phyloP scores from a whole-genome alignment of 208 protist genomes.

The Wallacemonas collosoma region DNA sequence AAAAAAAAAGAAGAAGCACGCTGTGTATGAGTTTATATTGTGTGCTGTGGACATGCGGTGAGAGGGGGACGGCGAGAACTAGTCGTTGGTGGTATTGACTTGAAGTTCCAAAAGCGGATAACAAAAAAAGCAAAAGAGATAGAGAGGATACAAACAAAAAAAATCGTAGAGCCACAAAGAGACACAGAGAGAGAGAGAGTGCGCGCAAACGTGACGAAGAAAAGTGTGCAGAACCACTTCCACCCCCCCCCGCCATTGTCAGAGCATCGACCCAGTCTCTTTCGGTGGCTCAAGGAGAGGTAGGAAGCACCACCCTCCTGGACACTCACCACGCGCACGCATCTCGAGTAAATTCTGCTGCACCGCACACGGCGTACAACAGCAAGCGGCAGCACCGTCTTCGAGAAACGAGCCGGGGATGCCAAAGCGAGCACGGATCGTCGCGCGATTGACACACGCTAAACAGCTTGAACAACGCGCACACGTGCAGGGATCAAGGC shows the following conservation, averaged over 20 bases:
- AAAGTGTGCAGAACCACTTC: too few species aligned
- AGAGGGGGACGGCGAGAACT: too few species aligned
- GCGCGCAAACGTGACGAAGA: background rate
- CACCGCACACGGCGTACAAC: slow-evolving; percentile 23
- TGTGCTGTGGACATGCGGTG: too few species aligned
- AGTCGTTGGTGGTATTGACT: too few species aligned
- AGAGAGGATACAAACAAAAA: slow-evolving; percentile 6
- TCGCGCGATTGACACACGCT: slow-evolving; percentile 21
- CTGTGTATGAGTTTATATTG: background rate
- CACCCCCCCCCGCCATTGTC: background rate
- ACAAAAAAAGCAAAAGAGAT: slow-evolving; percentile 13
- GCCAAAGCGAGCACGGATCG: slow-evolving; percentile 21
- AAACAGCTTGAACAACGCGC: background rate
- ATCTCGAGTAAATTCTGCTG: slow-evolving; percentile 38
- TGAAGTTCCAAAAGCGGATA: background rate
- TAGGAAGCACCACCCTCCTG: slow-evolving; percentile 23
- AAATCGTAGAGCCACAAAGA: slow-evolving; percentile 3
- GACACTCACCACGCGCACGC: slow-evolving; percentile 23
- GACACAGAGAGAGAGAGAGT: background rate
- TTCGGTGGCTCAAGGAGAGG: background rate
- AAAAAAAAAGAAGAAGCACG: background rate
- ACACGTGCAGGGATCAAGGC: slow-evolving; percentile 19
- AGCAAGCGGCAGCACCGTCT: slow-evolving; percentile 16
- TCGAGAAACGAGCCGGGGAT: slow-evolving; percentile 21
- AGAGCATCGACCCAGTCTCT: background rate